phyloP scores from a whole-genome alignment of 495 filamentous ascomycete species.

The Aspergillus conjunctus region DNA sequence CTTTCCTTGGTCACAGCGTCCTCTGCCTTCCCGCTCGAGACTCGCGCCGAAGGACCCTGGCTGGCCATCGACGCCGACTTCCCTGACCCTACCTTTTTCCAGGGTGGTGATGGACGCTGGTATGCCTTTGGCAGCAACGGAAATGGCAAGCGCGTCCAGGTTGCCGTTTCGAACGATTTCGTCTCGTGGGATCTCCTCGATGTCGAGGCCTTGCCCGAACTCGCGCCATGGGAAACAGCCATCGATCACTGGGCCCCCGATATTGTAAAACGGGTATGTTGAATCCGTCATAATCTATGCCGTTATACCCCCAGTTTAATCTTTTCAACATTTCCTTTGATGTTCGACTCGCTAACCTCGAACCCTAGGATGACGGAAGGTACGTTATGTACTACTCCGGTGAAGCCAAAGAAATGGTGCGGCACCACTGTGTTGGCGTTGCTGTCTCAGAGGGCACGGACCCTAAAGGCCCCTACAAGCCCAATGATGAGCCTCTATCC shows the following conservation, averaged over 20 bases:
- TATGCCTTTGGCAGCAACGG: slow-evolving; percentile 47
- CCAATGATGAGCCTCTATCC: slow-evolving; percentile 47
- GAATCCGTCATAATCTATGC: no score
- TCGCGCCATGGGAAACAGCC: slow-evolving; percentile 37
- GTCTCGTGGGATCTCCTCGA: slow-evolving; percentile 39
- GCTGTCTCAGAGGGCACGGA: slow-evolving; percentile 43
- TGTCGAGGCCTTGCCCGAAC: slow-evolving; percentile 40
- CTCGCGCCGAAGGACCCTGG: slow-evolving; percentile 28
- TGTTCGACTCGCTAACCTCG: background rate
- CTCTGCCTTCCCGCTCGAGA: slow-evolving; percentile 14
- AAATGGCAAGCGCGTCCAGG: slow-evolving; percentile 38
- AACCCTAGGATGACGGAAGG: slow-evolving; percentile 40
- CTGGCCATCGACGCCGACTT: slow-evolving; percentile 39
- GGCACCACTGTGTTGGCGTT: slow-evolving; percentile 56
- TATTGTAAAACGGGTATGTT: slow-evolving; percentile 39
- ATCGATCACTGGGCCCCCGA: slow-evolving; percentile 42
- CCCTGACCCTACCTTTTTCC: slow-evolving; percentile 42
- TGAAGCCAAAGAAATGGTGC: slow-evolving; percentile 36
- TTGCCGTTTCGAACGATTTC: slow-evolving; percentile 41
- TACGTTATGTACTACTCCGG: slow-evolving; percentile 65
- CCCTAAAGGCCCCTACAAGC: slow-evolving; percentile 52
- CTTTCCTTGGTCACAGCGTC: slow-evolving; percentile 9
- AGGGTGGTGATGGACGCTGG: slow-evolving; percentile 35
- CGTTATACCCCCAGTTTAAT: background rate
- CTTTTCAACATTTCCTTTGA: background rate